A percentile compares a stretch with the other conserved stretches of the same genome.
phyloP scores from a whole-genome alignment of 805 yeast species.

The Yarrowia divulgata region DNA sequence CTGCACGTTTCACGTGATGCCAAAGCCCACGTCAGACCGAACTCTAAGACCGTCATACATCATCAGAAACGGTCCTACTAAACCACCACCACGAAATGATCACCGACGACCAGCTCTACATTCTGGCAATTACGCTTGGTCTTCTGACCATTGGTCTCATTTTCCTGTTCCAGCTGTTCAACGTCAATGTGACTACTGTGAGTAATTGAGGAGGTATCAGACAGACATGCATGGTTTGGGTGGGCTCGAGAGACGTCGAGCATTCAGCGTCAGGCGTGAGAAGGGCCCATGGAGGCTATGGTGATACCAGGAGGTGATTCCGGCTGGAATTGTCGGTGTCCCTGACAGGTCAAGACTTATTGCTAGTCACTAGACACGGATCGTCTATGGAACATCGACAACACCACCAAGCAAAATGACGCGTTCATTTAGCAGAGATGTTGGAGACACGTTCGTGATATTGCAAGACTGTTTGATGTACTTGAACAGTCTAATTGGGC shows the following conservation, averaged over 20 bases:
- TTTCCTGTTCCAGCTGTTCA: slow-evolving; percentile 67
- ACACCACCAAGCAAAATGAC: neutral
- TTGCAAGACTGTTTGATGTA: too few species aligned
- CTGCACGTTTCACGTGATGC: slow-evolving; percentile 38
- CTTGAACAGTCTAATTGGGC: neutral
- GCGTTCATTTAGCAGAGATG: neutral
- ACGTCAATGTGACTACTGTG: slow-evolving; percentile 37
- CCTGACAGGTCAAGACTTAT: too few species aligned
- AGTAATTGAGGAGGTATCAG: slow-evolving; percentile 2
- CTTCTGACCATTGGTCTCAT: slow-evolving; percentile 73
- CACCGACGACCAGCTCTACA: slow-evolving; percentile 78
- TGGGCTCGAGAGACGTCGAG: neutral
- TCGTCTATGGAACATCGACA: neutral
- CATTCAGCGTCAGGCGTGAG: neutral
- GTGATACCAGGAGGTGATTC: neutral
- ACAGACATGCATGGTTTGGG: slow-evolving; percentile 8
- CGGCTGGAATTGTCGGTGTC: too few species aligned
- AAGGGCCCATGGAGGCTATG: neutral
- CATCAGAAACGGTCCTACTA: slow-evolving; percentile 3
- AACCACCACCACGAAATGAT: slow-evolving; percentile 61
- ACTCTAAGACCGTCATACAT: slow-evolving; percentile 17
- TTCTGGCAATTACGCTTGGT: slow-evolving; percentile 76
- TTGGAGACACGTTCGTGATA: too few species aligned
- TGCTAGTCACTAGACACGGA: neutral
- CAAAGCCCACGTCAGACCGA: slow-evolving; percentile 36